Conservation (phyloP, 2,329 filamentous ascomycete genomes). For the Aspergillus arachidicola region DNA sequence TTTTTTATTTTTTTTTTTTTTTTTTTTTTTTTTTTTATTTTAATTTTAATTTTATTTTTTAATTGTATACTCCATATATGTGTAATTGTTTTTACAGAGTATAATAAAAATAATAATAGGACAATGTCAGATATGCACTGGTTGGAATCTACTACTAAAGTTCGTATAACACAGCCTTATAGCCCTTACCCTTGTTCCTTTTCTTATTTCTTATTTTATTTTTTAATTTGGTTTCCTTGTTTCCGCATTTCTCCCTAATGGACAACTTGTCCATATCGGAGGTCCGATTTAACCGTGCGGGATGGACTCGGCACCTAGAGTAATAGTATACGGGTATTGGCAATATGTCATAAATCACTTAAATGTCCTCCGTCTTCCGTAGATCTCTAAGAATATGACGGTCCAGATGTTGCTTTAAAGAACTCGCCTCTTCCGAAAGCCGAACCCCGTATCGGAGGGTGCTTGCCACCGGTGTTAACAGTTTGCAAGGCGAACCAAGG, state of each 20-base stretch:
- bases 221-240: neutral
- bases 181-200: neutral
- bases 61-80: neutral
- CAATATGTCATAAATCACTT: slow-evolving; percentile 1
- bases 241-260: neutral
- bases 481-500: slow-evolving; percentile 11
- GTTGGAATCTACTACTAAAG: neutral
- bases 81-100: neutral
- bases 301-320: slow-evolving; percentile 6
- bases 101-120: neutral
- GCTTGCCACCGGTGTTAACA: slow-evolving; percentile 11
- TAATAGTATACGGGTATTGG: neutral
- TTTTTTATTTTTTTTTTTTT: neutral
- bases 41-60: too few relatives aligned
- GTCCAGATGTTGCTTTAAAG: neutral
- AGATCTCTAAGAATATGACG: neutral
- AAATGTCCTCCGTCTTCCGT: neutral
- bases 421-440: slow-evolving; percentile 4
- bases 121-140: neutral
- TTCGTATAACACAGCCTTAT: slow-evolving; percentile 2
- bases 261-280: slow-evolving; percentile 6
- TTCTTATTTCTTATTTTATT: neutral
- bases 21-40: neutral
- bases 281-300: slow-evolving; percentile 14
- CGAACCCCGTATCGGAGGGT: slow-evolving; percentile 4